These are phyloP conservation scores for Phlyctochytrium arcticum DNA, from an alignment of 192 early-diverging fungal species.

Conservation along the genomic window DNA sequence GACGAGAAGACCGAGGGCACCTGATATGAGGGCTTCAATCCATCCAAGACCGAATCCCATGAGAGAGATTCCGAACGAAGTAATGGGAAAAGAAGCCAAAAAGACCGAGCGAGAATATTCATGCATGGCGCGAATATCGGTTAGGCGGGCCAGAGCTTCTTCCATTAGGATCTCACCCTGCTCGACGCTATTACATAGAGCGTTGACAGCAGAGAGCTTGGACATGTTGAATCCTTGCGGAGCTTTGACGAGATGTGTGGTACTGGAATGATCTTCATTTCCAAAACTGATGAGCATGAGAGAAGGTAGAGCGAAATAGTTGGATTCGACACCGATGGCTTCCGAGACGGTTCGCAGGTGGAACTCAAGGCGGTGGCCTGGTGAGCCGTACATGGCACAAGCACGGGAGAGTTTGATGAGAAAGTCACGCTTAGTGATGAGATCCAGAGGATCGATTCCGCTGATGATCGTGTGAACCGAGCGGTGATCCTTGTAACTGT, in stretches of 20 bases:
- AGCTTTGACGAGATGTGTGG: slow-evolving; percentile 38
- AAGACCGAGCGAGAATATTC: slow-evolving; percentile 9
- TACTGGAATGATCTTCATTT: slow-evolving; percentile 24
- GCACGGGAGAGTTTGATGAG: slow-evolving; percentile 41
- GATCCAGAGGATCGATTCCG: slow-evolving; percentile 4
- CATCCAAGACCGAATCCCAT: slow-evolving; percentile 36
- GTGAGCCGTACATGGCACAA: slow-evolving; percentile 41
- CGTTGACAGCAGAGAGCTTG: slow-evolving; percentile 45
- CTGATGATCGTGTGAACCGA: slow-evolving; percentile 19
- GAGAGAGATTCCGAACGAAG: slow-evolving; percentile 26
- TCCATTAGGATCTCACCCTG: slow-evolving; percentile 27
- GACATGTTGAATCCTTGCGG: slow-evolving; percentile 38
- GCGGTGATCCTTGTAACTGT: slow-evolving; percentile 5
- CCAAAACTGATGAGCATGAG: slow-evolving; percentile 42
- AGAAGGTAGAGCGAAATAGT: slow-evolving; percentile 35
- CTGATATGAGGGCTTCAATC: slow-evolving; percentile 33
- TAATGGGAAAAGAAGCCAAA: slow-evolving; percentile 31
- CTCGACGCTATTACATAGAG: slow-evolving; percentile 33
- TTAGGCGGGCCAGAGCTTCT: slow-evolving; percentile 26
- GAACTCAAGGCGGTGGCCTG: slow-evolving; percentile 45
- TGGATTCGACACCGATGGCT: slow-evolving; percentile 34
- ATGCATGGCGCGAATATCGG: slow-evolving; percentile 21
- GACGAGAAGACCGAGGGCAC: slow-evolving; percentile 31
- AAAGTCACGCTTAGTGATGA: slow-evolving; percentile 31
- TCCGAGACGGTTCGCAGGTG: slow-evolving; percentile 37